Evolutionary conservation across 1,284 basidiomycete species (phyloP).

Genomic region (Chalciporus sp.): DNA sequence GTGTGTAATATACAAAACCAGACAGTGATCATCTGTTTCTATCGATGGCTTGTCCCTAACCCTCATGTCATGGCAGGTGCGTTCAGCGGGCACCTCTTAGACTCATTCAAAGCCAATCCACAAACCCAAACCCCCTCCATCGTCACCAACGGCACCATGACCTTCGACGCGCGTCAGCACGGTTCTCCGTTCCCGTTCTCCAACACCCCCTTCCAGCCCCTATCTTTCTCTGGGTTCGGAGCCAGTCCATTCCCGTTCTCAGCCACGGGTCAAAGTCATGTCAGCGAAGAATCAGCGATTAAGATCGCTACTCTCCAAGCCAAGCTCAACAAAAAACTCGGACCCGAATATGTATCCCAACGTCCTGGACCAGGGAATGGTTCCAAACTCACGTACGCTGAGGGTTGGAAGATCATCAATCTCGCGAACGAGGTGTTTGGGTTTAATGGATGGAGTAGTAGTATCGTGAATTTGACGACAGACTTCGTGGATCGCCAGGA

Average conservation of each 20-base stretch:
- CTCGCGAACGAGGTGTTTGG: slow-evolving; percentile 98
- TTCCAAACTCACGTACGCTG: slow-evolving; percentile 89
- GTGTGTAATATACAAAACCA: background rate
- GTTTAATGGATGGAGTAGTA: slow-evolving; percentile 97
- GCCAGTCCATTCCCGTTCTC: background rate
- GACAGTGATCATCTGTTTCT: background rate
- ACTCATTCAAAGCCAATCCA: slow-evolving; percentile 24
- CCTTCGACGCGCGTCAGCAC: slow-evolving; percentile 59
- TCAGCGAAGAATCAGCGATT: slow-evolving; percentile 58
- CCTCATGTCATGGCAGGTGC: slow-evolving; percentile 33
- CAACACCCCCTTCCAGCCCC: slow-evolving; percentile 1
- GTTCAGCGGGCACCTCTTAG: slow-evolving; percentile 35
- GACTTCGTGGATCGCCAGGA: slow-evolving; percentile 75
- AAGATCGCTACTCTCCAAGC: slow-evolving; percentile 78
- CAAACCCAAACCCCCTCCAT: slow-evolving; percentile 27
- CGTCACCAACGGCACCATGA: slow-evolving; percentile 54
- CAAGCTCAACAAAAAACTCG: slow-evolving; percentile 86
- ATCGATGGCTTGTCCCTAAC: slow-evolving; percentile 7
- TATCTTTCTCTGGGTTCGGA: background rate
- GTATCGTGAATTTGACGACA: slow-evolving; percentile 75
- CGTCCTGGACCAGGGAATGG: slow-evolving; percentile 89
- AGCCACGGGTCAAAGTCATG: slow-evolving; percentile 13
- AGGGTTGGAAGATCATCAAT: slow-evolving; percentile 97
- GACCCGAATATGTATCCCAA: slow-evolving; percentile 91
- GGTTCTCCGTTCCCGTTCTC: slow-evolving; percentile 31